phyloP scores from a whole-genome alignment of 176 grass and related monocot species.

The Thinopyrum elongatum region DNA sequence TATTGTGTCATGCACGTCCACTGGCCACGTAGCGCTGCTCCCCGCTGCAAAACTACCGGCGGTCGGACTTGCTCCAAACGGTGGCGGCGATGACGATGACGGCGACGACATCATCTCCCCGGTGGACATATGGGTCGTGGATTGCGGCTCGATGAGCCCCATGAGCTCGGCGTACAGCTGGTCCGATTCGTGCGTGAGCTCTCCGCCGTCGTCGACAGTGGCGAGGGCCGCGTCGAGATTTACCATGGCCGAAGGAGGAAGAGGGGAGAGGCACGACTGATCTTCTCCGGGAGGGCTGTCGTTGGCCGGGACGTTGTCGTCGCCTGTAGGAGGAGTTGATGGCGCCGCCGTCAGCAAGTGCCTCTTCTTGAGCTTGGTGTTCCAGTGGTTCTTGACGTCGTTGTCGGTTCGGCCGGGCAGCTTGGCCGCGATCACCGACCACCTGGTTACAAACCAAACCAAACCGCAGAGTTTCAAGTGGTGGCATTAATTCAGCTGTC shows the following conservation, averaged over 20 bases:
- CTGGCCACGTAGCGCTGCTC: neutral
- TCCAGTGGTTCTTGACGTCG: slow-evolving; percentile 95
- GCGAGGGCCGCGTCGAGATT: neutral
- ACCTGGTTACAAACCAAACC: slow-evolving; percentile 36
- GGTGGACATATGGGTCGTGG: neutral
- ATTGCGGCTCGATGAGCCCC: slow-evolving; percentile 32
- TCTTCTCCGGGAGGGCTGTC: neutral
- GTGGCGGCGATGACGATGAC: neutral
- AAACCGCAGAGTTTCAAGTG: neutral
- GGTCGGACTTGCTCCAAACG: neutral
- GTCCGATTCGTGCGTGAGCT: slow-evolving; percentile 38
- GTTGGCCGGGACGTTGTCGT: neutral
- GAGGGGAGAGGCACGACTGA: neutral
- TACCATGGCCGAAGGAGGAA: neutral
- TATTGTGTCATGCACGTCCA: slow-evolving; percentile 21
- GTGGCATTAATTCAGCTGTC: neutral
- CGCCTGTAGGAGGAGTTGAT: neutral
- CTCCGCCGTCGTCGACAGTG: neutral
- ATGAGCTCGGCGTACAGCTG: slow-evolving; percentile 47
- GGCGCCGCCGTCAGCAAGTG: neutral
- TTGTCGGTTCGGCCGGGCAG: slow-evolving; percentile 81
- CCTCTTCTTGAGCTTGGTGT: slow-evolving; percentile 93
- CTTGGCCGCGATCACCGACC: slow-evolving; percentile 83
- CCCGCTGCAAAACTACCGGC: neutral
- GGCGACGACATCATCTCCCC: neutral